Evolutionary conservation across 164 flowering plant genomes (phyloP).

Genomic region (Vitis rupestris): DNA sequence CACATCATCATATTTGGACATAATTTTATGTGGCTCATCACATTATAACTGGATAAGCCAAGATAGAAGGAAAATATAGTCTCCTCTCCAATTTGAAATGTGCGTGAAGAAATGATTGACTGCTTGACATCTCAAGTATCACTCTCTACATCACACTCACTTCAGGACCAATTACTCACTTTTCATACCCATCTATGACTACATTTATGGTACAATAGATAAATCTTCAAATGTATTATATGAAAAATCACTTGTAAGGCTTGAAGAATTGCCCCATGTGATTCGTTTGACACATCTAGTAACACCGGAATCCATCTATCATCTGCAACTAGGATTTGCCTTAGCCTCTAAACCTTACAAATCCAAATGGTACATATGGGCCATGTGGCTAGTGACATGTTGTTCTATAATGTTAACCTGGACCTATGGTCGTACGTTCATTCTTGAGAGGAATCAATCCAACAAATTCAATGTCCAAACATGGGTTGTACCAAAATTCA

Average conservation of each 20-base stretch:
- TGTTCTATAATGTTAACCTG: constrained; percentile 24
- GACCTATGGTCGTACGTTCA: constrained; percentile 2
- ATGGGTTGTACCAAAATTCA: constrained; percentile 67
- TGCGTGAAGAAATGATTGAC: background rate
- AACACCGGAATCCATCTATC: constrained; percentile 65
- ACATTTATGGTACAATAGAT: constrained; percentile 59
- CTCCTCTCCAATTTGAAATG: too few species aligned
- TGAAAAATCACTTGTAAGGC: constrained; percentile 35
- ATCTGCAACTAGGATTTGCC: constrained; percentile 54
- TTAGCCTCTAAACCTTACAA: constrained; percentile 58
- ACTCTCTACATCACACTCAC: constrained; percentile 52
- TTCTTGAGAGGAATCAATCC: constrained; percentile 51
- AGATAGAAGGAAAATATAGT: too few species aligned
- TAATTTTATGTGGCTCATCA: too few species aligned
- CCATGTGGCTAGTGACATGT: constrained; percentile 60
- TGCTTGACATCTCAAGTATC: constrained; percentile 32
- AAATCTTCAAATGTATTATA: constrained; percentile 45
- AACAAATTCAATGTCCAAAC: constrained; percentile 56
- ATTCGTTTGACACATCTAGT: constrained; percentile 76
- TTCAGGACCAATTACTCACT: constrained; percentile 52
- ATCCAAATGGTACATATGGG: constrained; percentile 61
- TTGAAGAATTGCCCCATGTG: constrained; percentile 45
- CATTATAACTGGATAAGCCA: too few species aligned
- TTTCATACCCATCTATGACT: constrained; percentile 59
- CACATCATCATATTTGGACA: too few species aligned